Evolutionary conservation across 176 grass and related monocot species (phyloP).

Genomic region (Thinopyrum elongatum): DNA sequence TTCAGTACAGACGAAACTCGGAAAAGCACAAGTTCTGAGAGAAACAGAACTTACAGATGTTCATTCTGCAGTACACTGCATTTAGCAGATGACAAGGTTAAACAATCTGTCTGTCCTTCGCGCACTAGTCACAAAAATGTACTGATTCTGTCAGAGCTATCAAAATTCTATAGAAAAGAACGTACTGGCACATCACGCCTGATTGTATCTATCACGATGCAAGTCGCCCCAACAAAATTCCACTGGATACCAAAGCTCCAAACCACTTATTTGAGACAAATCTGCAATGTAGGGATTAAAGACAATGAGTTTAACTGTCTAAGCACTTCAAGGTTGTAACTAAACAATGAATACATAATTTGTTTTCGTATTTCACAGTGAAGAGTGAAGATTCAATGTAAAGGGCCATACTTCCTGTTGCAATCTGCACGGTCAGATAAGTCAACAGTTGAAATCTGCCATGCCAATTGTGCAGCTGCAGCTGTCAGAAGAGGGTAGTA

Average conservation of each 20-base stretch:
- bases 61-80: background rate
- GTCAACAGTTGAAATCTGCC: conserved; percentile 76
- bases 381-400: background rate
- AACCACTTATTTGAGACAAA: conserved; percentile 95
- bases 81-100: background rate
- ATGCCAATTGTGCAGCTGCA: conserved; percentile 63
- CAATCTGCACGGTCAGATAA: conserved; percentile 67
- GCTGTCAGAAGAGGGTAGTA: conserved; percentile 68
- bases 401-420: conserved; percentile 67
- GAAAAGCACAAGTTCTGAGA: background rate
- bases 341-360: too few relatives aligned
- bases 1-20: background rate
- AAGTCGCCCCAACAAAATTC: conserved; percentile 64
- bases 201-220: conserved; percentile 34
- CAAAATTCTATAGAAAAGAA: background rate
- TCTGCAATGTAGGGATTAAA: conserved; percentile 27
- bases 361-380: too few relatives aligned
- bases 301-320: background rate
- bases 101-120: background rate
- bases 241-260: conserved; percentile 73
- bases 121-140: background rate
- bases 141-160: background rate
- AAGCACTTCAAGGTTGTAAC: too few relatives aligned
- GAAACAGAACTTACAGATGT: background rate
- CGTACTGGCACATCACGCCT: background rate